Evolutionary conservation across 2,329 filamentous ascomycete species (phyloP).

Genomic region (Tympanopsis confertula): DNA sequence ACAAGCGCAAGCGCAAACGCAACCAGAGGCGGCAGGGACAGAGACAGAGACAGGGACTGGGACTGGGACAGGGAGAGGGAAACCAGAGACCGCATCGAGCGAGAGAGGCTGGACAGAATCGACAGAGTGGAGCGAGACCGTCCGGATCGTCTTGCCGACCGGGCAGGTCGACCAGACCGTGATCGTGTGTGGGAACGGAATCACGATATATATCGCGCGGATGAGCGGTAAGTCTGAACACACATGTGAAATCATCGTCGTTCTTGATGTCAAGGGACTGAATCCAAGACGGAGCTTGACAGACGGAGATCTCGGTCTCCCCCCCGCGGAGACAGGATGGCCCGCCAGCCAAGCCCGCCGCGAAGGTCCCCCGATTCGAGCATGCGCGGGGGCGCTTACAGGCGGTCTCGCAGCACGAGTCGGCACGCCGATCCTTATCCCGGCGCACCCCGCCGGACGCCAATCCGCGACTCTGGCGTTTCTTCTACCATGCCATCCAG

Average conservation of each 20-base stretch:
- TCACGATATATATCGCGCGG: too few relatives aligned
- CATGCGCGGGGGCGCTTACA: slow-evolving; percentile 30
- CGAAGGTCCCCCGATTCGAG: slow-evolving; percentile 23
- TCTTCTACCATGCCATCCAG: slow-evolving; percentile 38
- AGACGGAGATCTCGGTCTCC: slow-evolving; percentile 45
- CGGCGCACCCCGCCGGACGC: slow-evolving; percentile 29
- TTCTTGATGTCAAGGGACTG: slow-evolving; percentile 2
- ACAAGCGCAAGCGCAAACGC: slow-evolving; percentile 8
- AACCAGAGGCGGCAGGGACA: neutral
- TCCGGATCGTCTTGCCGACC: slow-evolving; percentile 26
- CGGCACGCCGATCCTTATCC: slow-evolving; percentile 31
- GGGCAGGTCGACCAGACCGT: too few relatives aligned
- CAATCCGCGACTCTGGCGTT: slow-evolving; percentile 35
- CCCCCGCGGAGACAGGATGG: slow-evolving; percentile 31
- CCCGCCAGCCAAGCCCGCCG: slow-evolving; percentile 14
- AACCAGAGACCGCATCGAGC: neutral
- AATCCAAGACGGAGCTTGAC: slow-evolving; percentile 4
- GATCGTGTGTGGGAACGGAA: too few relatives aligned
- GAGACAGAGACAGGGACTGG: slow-evolving; percentile 17
- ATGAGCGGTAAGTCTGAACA: slow-evolving; percentile 24
- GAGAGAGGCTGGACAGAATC: slow-evolving; percentile 12
- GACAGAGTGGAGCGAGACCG: slow-evolving; percentile 24
- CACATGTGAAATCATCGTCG: slow-evolving; percentile 14
- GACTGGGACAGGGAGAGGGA: slow-evolving; percentile 16
- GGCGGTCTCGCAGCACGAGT: slow-evolving; percentile 38